Percentiles rank a stretch among this genome's conserved stretches.
Conservation (phyloP, 768 basidiomycete species). For the Epithele typhae region DNA sequence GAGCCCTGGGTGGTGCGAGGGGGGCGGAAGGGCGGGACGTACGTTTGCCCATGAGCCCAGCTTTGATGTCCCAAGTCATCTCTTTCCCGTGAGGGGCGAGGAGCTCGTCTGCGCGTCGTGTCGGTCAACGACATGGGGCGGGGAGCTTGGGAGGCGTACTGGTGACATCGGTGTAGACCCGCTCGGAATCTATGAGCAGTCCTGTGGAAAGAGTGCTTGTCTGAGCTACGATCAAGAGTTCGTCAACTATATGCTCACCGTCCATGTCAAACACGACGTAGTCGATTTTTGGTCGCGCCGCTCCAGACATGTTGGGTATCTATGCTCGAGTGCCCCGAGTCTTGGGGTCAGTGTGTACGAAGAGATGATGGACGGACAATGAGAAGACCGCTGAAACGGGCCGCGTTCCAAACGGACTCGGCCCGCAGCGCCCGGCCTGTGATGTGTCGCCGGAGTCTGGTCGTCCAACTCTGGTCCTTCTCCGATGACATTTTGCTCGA, state of each 20-base stretch:
- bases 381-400: no score
- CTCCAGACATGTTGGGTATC: no score
- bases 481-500: no score
- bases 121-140: slow-evolving; percentile 9
- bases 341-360: no score
- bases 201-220: slow-evolving; percentile 47
- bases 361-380: no score
- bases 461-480: no score
- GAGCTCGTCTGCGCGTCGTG: slow-evolving; percentile 52
- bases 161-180: slow-evolving; percentile 72
- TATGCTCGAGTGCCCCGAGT: no score
- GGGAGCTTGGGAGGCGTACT: slow-evolving; percentile 41
- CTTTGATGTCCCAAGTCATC: slow-evolving; percentile 88
- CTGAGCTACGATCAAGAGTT: no score
- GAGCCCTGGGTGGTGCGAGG: background rate
- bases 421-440: no score
- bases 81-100: slow-evolving; percentile 65
- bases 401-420: no score
- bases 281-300: slow-evolving; percentile 20
- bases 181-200: slow-evolving; percentile 73
- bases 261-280: slow-evolving; percentile 36
- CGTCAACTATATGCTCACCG: slow-evolving; percentile 17
- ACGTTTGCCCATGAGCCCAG: slow-evolving; percentile 89
- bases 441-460: no score
- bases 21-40: slow-evolving; percentile 14